Conservation (phyloP, 1,139 yeast genomes). For the Wickerhamomyces sp. region DNA sequence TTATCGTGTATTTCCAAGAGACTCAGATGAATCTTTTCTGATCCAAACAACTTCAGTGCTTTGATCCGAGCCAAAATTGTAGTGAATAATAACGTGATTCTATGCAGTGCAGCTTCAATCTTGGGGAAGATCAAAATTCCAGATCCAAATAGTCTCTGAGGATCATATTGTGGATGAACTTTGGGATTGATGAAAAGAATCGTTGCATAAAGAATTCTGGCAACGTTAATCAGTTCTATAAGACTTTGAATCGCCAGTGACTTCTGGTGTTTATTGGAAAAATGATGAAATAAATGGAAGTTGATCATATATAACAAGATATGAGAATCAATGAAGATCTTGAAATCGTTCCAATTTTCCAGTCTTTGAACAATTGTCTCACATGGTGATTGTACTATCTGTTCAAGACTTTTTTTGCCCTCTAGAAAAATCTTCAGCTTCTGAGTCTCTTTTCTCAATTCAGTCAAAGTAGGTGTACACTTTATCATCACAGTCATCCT, state of each 20-base stretch:
- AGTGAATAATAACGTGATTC: neutral
- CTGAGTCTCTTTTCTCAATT: neutral
- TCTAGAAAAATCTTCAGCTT: neutral
- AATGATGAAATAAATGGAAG: neutral
- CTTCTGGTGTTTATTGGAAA: neutral
- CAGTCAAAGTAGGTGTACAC: neutral
- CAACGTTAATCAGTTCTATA: neutral
- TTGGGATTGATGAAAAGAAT: neutral
- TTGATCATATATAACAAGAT: neutral
- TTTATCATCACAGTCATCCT: neutral
- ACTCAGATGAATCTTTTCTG: neutral
- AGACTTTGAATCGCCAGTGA: neutral
- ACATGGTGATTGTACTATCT: neutral
- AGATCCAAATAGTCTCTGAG: neutral
- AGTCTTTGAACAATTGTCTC: neutral
- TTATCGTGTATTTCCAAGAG: neutral
- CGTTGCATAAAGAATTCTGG: neutral
- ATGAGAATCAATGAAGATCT: neutral
- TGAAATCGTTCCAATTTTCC: neutral
- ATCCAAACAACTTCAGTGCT: neutral
- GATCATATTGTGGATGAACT: neutral
- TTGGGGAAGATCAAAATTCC: neutral
- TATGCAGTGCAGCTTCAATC: neutral
- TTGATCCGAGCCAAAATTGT: neutral
- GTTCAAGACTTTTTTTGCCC: neutral